Percentiles rank a stretch among this genome's conserved stretches.
These are phyloP conservation scores for Nakataea oryzae DNA, from an alignment of 2,329 filamentous ascomycete species.

Conservation along the genomic window DNA sequence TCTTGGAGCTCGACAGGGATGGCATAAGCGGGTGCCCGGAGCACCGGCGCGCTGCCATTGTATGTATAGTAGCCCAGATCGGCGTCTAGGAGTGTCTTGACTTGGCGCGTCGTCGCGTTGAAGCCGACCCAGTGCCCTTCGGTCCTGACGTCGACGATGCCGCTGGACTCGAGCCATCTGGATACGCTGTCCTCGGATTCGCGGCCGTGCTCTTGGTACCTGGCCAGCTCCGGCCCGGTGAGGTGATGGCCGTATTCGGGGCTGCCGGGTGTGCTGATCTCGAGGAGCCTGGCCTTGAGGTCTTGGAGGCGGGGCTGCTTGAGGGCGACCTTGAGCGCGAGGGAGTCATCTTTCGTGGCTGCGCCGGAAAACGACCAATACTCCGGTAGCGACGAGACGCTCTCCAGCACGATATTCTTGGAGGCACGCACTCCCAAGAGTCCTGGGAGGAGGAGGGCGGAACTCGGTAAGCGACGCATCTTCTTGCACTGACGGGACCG, in stretches of 20 bases:
- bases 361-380: constrained; percentile 16
- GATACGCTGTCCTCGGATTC: constrained; percentile 24
- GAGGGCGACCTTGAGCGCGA: constrained; percentile 17
- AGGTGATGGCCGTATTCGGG: constrained; percentile 20
- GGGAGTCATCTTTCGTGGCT: constrained; percentile 14
- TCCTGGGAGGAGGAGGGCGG: not conserved
- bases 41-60: constrained; percentile 20
- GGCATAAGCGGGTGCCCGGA: constrained; percentile 33
- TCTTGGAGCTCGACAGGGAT: constrained; percentile 27
- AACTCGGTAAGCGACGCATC: not conserved
- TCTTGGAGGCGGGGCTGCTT: constrained; percentile 17
- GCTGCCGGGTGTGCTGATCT: constrained; percentile 12
- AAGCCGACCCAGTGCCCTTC: constrained; percentile 30
- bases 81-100: constrained; percentile 29
- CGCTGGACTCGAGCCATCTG: constrained; percentile 28
- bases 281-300: constrained; percentile 16
- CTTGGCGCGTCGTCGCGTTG: constrained; percentile 25
- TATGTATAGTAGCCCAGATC: constrained; percentile 31
- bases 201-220: constrained; percentile 23
- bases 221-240: constrained; percentile 21
- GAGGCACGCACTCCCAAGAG: not conserved
- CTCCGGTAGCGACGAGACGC: constrained; percentile 10
- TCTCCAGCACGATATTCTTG: constrained; percentile 10
- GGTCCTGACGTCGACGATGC: constrained; percentile 13
- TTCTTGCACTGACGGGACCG: not conserved